Evolutionary conservation across 2,329 filamentous ascomycete species (phyloP).

Genomic region (Monilinia aucupariae): DNA sequence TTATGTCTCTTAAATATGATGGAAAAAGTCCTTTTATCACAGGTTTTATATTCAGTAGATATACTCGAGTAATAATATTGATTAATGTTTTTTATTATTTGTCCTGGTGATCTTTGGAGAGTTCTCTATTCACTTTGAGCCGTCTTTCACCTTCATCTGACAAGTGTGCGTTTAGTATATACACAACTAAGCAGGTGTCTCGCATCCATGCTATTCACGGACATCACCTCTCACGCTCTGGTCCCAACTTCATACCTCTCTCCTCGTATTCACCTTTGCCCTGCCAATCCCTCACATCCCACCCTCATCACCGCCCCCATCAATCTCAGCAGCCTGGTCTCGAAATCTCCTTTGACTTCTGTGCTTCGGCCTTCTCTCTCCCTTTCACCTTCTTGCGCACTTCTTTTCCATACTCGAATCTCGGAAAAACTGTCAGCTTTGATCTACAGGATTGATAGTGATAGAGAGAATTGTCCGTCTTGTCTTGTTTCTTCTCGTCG

Average conservation of each 20-base stretch:
- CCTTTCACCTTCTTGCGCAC: neutral
- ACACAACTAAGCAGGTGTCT: too few relatives aligned
- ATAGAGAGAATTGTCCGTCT: neutral
- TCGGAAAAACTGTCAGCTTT: neutral
- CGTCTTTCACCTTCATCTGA: neutral
- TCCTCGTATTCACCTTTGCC: neutral
- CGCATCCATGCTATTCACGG: neutral
- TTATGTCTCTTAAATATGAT: neutral
- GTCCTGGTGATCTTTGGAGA: neutral
- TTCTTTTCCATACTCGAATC: neutral
- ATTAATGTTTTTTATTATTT: neutral
- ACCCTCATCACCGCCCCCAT: neutral
- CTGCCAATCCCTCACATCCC: neutral
- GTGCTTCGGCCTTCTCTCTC: neutral
- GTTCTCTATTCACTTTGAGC: neutral
- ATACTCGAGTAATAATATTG: neutral
- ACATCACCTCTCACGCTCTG: neutral
- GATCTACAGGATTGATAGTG: neutral
- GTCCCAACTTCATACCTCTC: neutral
- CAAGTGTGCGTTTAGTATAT: neutral
- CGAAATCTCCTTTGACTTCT: neutral
- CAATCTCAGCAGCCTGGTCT: neutral
- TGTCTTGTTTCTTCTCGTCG: neutral
- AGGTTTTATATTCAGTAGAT: neutral
- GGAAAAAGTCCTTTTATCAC: neutral